Evolutionary conservation across 768 basidiomycete genomes (phyloP).

Genomic region (Fomitopsis pulvina): DNA sequence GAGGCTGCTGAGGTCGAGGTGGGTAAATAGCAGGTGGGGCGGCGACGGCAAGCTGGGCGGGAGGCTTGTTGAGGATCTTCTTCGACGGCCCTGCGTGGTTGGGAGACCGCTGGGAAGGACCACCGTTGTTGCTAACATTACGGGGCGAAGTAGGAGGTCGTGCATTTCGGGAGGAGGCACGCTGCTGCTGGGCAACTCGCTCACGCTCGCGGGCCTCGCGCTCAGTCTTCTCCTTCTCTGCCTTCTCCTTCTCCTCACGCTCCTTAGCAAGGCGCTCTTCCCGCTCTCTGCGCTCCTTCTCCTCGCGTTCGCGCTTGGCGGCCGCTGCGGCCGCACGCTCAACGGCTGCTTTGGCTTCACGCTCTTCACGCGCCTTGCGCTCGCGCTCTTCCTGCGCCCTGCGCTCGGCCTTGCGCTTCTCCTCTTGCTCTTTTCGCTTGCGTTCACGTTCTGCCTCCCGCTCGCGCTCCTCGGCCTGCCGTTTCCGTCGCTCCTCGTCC

Average conservation of each 20-base stretch:
- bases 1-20: constrained; percentile 29
- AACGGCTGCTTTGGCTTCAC: constrained; percentile 46
- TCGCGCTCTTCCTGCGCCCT: constrained; percentile 58
- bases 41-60: constrained; percentile 15
- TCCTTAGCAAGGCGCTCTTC: constrained; percentile 60
- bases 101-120: constrained; percentile 40
- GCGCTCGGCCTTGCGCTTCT: constrained; percentile 44
- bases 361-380: constrained; percentile 56
- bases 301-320: constrained; percentile 39
- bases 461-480: constrained; percentile 74
- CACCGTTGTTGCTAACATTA: constrained; percentile 37
- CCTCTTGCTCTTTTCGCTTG: constrained; percentile 70
- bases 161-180: constrained; percentile 34
- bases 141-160: constrained; percentile 49
- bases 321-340: constrained; percentile 40
- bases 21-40: constrained; percentile 26
- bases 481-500: constrained; percentile 78
- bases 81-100: constrained; percentile 44
- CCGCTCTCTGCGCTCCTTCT: constrained; percentile 60
- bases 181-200: constrained; percentile 37
- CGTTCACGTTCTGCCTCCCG: constrained; percentile 70
- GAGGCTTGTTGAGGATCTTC: constrained; percentile 54
- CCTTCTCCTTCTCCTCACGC: constrained; percentile 32
- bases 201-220: constrained; percentile 27
- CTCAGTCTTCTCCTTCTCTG: constrained; percentile 25